phyloP scores from a whole-genome alignment of 108 stramenopile genomes.

The Cylindrotheca closterium region DNA sequence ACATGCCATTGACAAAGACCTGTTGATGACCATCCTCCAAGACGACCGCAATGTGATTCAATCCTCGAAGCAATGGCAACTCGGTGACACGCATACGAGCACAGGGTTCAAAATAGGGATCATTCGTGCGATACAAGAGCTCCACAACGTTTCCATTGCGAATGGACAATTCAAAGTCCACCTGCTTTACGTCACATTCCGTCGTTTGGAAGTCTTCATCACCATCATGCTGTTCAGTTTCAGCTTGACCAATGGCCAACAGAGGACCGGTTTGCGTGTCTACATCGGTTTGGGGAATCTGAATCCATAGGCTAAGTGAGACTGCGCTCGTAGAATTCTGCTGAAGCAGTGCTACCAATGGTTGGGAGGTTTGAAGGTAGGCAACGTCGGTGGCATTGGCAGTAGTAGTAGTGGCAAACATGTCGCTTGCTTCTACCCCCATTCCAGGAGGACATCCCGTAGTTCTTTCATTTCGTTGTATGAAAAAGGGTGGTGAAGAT shows the following conservation, averaged over 20 bases:
- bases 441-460: slow-evolving; percentile 16
- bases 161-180: slow-evolving; percentile 31
- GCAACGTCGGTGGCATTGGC: slow-evolving; percentile 1
- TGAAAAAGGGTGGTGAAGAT: neutral
- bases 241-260: slow-evolving; percentile 7
- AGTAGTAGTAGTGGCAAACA: too few relatives aligned
- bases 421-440: slow-evolving; percentile 7
- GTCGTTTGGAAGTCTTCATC: slow-evolving; percentile 1
- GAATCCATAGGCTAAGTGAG: slow-evolving; percentile 15
- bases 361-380: neutral
- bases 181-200: slow-evolving; percentile 16
- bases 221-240: neutral
- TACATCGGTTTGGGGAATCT: neutral
- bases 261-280: neutral
- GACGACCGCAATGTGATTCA: slow-evolving; percentile 24
- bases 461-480: slow-evolving; percentile 6
- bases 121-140: slow-evolving; percentile 31
- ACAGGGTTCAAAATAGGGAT: slow-evolving; percentile 36
- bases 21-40: slow-evolving; percentile 23
- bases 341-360: neutral
- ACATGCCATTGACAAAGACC: slow-evolving; percentile 33
- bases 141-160: slow-evolving; percentile 14
- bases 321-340: neutral
- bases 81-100: slow-evolving; percentile 8
- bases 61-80: neutral